Percentiles rank a stretch among this genome's conserved stretches.
Evolutionary conservation across 305 asterid genomes (phyloP).

Genomic region (Fraxinus greggii): DNA sequence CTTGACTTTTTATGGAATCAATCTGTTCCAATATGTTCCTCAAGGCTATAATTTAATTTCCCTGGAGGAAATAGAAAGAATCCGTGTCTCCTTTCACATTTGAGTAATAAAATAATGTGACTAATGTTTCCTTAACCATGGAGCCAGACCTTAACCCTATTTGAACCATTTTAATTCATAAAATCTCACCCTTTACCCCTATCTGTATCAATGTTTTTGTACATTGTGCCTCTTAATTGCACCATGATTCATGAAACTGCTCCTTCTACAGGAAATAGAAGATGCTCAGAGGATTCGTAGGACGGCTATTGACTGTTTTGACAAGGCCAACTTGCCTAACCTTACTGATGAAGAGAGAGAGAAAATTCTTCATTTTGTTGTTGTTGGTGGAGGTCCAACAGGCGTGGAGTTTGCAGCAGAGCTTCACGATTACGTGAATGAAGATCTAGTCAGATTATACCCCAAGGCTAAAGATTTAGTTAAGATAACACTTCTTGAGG

Average conservation of each 20-base stretch:
- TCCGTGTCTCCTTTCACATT: background rate
- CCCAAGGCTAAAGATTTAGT: constrained; percentile 74
- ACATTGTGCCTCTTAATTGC: background rate
- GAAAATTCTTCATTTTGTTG: constrained; percentile 85
- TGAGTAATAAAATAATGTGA: constrained; percentile 8
- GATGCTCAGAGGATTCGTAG: constrained; percentile 96
- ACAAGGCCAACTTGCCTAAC: constrained; percentile 76
- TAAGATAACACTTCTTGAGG: constrained; percentile 93
- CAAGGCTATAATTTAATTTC: constrained; percentile 3
- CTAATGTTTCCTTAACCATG: constrained; percentile 1
- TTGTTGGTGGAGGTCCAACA: constrained; percentile 98
- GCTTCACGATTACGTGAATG: constrained; percentile 85
- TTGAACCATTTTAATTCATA: constrained; percentile 5
- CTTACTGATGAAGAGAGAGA: constrained; percentile 83
- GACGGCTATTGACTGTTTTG: constrained; percentile 80
- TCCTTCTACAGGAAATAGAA: constrained; percentile 73
- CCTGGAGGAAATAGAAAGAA: background rate
- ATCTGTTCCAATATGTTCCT: background rate
- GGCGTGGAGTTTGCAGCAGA: constrained; percentile 99
- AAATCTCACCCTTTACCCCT: background rate
- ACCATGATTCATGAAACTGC: constrained; percentile 16
- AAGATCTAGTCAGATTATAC: constrained; percentile 75
- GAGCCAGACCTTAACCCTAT: background rate
- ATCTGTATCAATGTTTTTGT: constrained; percentile 1
- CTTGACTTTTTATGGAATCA: background rate